Base-by-base conservation (phyloP, 306 rosid species). In the Fagus sylvatica region DNA sequence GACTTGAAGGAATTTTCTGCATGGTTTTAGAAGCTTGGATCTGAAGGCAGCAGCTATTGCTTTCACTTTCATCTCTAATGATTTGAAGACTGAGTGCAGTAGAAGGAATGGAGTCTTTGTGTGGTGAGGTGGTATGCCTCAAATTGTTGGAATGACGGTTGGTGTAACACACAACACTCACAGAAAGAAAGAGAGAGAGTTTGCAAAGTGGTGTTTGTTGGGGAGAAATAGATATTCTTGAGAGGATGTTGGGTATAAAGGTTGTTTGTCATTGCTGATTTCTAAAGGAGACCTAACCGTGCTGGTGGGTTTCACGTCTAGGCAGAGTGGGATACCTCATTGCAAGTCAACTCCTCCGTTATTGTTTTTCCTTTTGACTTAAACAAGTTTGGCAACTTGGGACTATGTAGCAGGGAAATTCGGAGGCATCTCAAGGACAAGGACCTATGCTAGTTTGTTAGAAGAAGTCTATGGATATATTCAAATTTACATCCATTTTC, bases 21-120 rank as follows among this genome's bases (percentile, higher is more conserved):
- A 89, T 88, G 97, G 93, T 17, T 68, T 83, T 74, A 84, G 48
- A 84, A 91, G 42, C 98, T 95, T 95, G 87, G 91, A 87, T 82
- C 79, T 82, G 17, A 95, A 89, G 97, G 73, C 79, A 88, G 81
- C 75, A 88, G 81, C 75, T 79, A 85, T 80, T 77, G 86, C 90
- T 80, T 91, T 88, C 83, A 73, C 81, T 81, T 86, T 91, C 98
- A 92, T 94, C 46, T 74, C 72, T 67, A 76, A 79, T 85, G 79
- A 84, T 76, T 73, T 79, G 74, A 12, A 62, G 59, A 73, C 62
- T 64, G 86, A 80, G 94, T 88, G 88, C n/a, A 71, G 79, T 3
- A 72, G 84, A 87, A 87, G 93, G 73, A 84, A 85, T 37, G 69
- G 49, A 70, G 73, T 77, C 75, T 80, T 67, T 74, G 73, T 70